These are phyloP conservation scores for Dendrobium nobile DNA, from an alignment of 106 monocot genomes.

Conservation along the genomic window DNA sequence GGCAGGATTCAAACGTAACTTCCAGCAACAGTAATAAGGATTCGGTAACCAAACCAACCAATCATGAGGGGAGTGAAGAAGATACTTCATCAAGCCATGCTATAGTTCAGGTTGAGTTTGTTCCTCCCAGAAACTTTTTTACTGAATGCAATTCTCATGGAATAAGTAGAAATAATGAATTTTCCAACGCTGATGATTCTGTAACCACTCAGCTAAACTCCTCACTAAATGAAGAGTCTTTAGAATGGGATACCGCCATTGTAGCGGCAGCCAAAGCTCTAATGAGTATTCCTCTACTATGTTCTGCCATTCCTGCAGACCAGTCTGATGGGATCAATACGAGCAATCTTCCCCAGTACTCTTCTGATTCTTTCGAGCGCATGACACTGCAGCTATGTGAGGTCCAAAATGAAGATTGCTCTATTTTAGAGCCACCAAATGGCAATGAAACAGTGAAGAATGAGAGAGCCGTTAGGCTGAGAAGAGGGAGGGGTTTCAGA, in stretches of 20 bases:
- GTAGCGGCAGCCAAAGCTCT: neutral
- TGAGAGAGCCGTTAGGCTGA: slow-evolving; percentile 24
- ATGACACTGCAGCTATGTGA: slow-evolving; percentile 48
- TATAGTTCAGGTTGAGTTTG: neutral
- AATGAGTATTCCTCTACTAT: neutral
- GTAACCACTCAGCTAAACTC: neutral
- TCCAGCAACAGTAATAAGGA: slow-evolving; percentile 10
- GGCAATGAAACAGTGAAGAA: slow-evolving; percentile 10
- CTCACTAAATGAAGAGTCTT: neutral
- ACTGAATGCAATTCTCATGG: neutral
- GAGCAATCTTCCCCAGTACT: slow-evolving; percentile 24
- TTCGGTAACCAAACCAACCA: slow-evolving; percentile 1
- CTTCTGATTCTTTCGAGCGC: slow-evolving; percentile 62
- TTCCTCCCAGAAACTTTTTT: neutral
- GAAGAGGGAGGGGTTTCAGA: slow-evolving; percentile 52
- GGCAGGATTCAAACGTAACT: slow-evolving; percentile 8
- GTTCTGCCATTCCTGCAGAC: neutral
- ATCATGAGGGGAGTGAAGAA: slow-evolving; percentile 35
- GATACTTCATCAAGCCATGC: slow-evolving; percentile 48
- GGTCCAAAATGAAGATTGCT: slow-evolving; percentile 17
- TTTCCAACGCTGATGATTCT: neutral
- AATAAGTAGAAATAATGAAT: neutral
- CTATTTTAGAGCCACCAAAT: neutral
- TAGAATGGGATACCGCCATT: neutral
- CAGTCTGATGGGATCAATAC: neutral